These are phyloP conservation scores for Mycogone perniciosa DNA, from an alignment of 2,329 filamentous ascomycete genomes.

Conservation along the genomic window DNA sequence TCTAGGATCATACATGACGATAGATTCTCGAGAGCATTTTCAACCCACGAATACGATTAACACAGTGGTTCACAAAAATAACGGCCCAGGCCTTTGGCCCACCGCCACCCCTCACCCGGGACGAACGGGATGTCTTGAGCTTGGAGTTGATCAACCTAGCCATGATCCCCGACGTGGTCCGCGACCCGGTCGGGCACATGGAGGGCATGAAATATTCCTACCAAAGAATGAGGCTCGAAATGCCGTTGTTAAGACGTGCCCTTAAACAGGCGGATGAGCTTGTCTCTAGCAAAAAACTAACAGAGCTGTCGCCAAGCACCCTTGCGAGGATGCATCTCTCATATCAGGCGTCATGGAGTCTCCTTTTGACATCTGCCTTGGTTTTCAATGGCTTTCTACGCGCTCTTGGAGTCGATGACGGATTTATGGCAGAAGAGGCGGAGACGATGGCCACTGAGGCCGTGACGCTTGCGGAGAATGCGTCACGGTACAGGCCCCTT, in stretches of 20 bases:
- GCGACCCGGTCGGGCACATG: conserved; percentile 15
- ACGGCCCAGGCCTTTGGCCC: background rate
- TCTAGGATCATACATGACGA: background rate
- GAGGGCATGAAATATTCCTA: conserved; percentile 16
- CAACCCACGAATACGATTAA: conserved; percentile 21
- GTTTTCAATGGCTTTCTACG: conserved; percentile 19
- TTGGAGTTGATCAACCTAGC: conserved; percentile 13
- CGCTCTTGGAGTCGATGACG: conserved; percentile 14
- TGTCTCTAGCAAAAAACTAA: background rate
- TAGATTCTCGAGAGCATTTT: conserved; percentile 29
- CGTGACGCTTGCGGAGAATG: conserved; percentile 17
- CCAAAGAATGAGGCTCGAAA: conserved; percentile 15
- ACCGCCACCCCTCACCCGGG: background rate
- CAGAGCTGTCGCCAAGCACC: background rate
- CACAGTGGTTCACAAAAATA: conserved; percentile 17
- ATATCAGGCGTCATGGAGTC: conserved; percentile 2
- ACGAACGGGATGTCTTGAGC: conserved; percentile 4
- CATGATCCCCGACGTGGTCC: conserved; percentile 17
- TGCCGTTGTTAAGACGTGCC: conserved; percentile 6
- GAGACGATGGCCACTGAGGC: conserved; percentile 18
- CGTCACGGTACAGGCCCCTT: conserved; percentile 19
- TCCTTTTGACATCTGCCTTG: conserved; percentile 1
- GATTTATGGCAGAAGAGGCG: conserved; percentile 14
- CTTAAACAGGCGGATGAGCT: background rate
- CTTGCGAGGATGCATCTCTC: conserved; percentile 6